A percentile compares a stretch with the other conserved stretches of the same genome.
These are phyloP conservation scores for Cyberlindnera petersonii DNA, from an alignment of 805 yeast species.

Conservation along the genomic window DNA sequence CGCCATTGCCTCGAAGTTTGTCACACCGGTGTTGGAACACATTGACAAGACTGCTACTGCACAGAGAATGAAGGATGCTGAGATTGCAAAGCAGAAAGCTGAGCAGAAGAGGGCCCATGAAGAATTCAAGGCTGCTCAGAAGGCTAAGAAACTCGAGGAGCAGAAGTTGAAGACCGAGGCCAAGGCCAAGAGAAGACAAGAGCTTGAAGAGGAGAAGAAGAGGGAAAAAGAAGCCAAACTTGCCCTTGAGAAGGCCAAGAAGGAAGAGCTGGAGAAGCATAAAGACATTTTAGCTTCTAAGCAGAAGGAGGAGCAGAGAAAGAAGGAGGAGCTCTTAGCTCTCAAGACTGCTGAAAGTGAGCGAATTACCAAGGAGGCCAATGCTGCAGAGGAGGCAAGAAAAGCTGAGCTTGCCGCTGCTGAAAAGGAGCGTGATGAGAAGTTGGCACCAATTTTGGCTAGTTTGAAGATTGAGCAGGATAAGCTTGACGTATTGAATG, in stretches of 20 bases:
- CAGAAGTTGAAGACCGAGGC: constrained; percentile 47
- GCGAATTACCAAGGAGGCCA: constrained; percentile 23
- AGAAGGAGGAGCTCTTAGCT: constrained; percentile 27
- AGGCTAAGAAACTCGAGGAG: constrained; percentile 37
- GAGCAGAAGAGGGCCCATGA: constrained; percentile 37
- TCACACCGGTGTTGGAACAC: constrained; percentile 77
- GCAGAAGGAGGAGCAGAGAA: constrained; percentile 29
- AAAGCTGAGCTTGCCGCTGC: constrained; percentile 38
- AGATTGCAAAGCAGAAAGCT: constrained; percentile 33
- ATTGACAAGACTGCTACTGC: constrained; percentile 63
- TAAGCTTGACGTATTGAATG: constrained; percentile 46
- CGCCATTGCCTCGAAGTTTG: constrained; percentile 72
- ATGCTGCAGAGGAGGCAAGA: constrained; percentile 44
- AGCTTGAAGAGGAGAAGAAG: constrained; percentile 34
- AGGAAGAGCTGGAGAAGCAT: constrained; percentile 33
- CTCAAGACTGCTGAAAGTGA: constrained; percentile 28
- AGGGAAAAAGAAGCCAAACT: constrained; percentile 30
- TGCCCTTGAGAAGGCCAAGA: constrained; percentile 30
- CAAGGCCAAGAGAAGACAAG: constrained; percentile 33
- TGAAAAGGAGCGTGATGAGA: constrained; percentile 51
- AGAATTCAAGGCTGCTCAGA: constrained; percentile 39
- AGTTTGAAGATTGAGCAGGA: constrained; percentile 48
- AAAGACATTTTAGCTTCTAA: constrained; percentile 34
- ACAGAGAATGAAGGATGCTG: constrained; percentile 59
- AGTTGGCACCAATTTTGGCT: constrained; percentile 50